Percentiles rank a stretch among this genome's conserved stretches.
These are phyloP conservation scores for Boletus speciosus DNA, from an alignment of 768 basidiomycete species.

Conservation along the genomic window DNA sequence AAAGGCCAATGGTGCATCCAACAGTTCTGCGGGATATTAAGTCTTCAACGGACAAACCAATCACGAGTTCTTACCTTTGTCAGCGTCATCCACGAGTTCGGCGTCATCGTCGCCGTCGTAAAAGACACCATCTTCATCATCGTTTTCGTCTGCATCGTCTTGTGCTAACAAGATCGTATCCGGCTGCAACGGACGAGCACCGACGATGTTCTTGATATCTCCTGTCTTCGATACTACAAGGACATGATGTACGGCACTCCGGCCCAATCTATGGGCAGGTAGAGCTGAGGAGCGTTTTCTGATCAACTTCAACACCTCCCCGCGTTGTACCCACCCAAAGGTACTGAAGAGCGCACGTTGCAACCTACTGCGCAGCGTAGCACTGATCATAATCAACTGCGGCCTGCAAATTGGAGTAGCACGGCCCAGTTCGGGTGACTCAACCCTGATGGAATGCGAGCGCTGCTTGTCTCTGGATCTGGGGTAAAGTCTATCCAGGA, in stretches of 20 bases:
- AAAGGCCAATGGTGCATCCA: constrained; percentile 48
- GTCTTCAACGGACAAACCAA: not conserved
- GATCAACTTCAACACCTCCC: constrained; percentile 32
- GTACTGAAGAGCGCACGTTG: constrained; percentile 41
- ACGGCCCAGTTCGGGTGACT: constrained; percentile 6
- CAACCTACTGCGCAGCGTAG: constrained; percentile 57
- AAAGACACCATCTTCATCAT: constrained; percentile 19
- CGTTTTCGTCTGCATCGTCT: not conserved
- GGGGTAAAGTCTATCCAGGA: constrained; percentile 57
- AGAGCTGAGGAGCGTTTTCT: constrained; percentile 24
- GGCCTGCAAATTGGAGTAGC: constrained; percentile 32
- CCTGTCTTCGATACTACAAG: constrained; percentile 57
- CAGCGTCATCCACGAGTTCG: constrained; percentile 15
- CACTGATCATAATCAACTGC: constrained; percentile 68
- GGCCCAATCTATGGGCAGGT: constrained; percentile 26
- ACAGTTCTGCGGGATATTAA: constrained; percentile 39
- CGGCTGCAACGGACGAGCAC: constrained; percentile 31
- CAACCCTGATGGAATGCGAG: constrained; percentile 1
- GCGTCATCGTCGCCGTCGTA: constrained; percentile 23
- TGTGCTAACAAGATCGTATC: not conserved
- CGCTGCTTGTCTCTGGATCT: constrained; percentile 22
- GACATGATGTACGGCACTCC: constrained; percentile 47
- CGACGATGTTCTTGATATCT: constrained; percentile 51
- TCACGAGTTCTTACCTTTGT: constrained; percentile 19
- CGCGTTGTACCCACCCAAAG: constrained; percentile 56